Base-by-base conservation (phyloP, 305 asterid genomes). In the Salvia sclarea region DNA sequence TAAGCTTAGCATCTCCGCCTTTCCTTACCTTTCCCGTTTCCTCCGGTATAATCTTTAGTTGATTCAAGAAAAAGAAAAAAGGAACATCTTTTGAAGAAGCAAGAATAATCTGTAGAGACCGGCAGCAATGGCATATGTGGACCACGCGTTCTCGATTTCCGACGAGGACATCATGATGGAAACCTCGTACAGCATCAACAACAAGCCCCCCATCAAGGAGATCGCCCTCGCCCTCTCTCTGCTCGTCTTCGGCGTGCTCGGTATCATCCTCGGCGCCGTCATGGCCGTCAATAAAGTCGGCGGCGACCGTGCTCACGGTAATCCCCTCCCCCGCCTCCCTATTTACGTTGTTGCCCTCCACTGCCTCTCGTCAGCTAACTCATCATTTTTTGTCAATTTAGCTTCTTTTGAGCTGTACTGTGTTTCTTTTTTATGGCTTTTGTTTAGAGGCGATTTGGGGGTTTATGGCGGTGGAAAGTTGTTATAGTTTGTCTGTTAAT, bases 111-210 rank as follows among this genome's bases (percentile, higher is more conserved):
- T 45, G 61, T 18, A n/a, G 52, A 60, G 54, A 47, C 52, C 17
- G 60, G 5, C 20, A 64, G 5, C 20, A 49, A 90, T 91, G 98
- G 98, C 98, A 60, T 92, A 92, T 28, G 96, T 89, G 8, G 98
- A 89, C 85, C 98, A 89, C 81, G 87, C 98, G 5, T 92, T 92
- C 76, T 92, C 96, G 77, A 89, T 92, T 30, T 81, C 98, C 63
- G 98, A 92, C 70, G 98, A 92, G 73, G 98, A 92, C 66, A 83
- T 91, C 53, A 88, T 91, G 96, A 87, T 91, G 94, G 98, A 77
- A 20, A 75, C 90, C 53, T 74, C 95, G 1, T 88, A 84, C 74
- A 78, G 77, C 66, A 79, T 85, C 53, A 87, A 78, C 73, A 84
- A 87, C 78, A 84, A 78, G 57, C 94, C 91, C 7, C 96, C 96